phyloP scores from a whole-genome alignment of 176 grass and related monocot genomes.

The Raddia distichophylla region DNA sequence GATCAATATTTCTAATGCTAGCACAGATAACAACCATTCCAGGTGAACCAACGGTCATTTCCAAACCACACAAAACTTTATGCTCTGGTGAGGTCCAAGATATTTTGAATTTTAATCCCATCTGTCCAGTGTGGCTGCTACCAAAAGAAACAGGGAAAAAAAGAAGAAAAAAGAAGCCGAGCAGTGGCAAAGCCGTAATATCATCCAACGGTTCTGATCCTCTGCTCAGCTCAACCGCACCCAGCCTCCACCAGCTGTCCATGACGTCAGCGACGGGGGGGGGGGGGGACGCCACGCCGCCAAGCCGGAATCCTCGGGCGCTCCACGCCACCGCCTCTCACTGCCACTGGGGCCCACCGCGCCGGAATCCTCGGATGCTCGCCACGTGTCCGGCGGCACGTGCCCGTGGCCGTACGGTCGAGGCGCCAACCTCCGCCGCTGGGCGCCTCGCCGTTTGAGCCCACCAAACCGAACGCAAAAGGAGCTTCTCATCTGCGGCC shows the following conservation, averaged over 20 bases:
- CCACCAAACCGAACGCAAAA: conserved; percentile 29
- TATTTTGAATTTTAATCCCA: conserved; percentile 23
- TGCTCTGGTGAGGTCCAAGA: background rate
- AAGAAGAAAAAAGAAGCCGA: conserved; percentile 1
- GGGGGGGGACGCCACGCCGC: conserved; percentile 27
- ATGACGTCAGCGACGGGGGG: conserved; percentile 31
- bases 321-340: background rate
- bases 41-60: background rate
- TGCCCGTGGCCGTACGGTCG: background rate
- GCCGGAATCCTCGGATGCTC: too few relatives aligned
- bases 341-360: background rate
- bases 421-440: background rate
- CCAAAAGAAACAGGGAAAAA: background rate
- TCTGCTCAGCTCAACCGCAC: conserved; percentile 3
- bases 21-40: background rate
- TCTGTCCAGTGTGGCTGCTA: background rate
- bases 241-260: conserved; percentile 37
- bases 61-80: background rate
- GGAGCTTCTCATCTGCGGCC: conserved; percentile 9
- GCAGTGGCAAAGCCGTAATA: conserved; percentile 44
- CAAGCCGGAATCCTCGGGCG: conserved; percentile 37
- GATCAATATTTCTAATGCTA: background rate
- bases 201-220: conserved; percentile 14
- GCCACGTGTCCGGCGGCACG: conserved; percentile 31
- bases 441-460: background rate